Evolutionary conservation across 2,329 filamentous ascomycete species (phyloP), one percentile per base, ranked within the genome.

Genomic region (Hypoxylon sp.): DNA sequence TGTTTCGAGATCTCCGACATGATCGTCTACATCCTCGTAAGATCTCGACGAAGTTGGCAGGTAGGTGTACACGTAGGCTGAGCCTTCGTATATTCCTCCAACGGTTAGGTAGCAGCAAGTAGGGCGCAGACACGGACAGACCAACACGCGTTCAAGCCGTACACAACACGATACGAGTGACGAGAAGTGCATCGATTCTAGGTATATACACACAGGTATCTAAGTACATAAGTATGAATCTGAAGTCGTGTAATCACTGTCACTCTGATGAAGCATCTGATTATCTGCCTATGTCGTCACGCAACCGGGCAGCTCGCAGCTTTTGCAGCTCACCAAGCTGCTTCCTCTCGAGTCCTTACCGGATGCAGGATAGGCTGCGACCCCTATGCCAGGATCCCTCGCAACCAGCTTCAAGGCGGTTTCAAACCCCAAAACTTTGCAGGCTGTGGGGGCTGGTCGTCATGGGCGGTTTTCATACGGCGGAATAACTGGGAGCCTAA

Each of bases 371-470:
- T 6, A 20, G 35, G 17, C 11, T 11, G n/a, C 37, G 53, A 13
- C 47, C 46, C 41, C 46, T 41, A 42, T 48, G 47, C 42, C 41
- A 41, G n/a, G 31, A 21, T 18, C 24, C 46, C n/a, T n/a, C 20
- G 31, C 26, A 35, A 27, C 23, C 29, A 51, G 35, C 41, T 35
- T 18, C 29, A 31, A 27, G n/a, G 21, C n/a, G 37, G n/a, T 37
- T 43, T 43, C 40, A 35, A 42, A n/a, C n/a, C n/a, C n/a, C n/a
- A n/a, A n/a, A n/a, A 57, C 41, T 37, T 43, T 48, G 42, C 41
- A 48, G 51, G 43, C 45, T 47, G 57, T 60, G 57, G 57, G 45
- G 53, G n/a, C 31, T 49, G 43, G n/a, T n/a, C n/a, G n/a, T n/a
- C n/a, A n/a, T n/a, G n/a, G n/a, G n/a, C n/a, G n/a, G n/a, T n/a